These are phyloP conservation scores for Botrytis hyacinthi DNA, from an alignment of 2,329 filamentous ascomycete species.

Conservation along the genomic window DNA sequence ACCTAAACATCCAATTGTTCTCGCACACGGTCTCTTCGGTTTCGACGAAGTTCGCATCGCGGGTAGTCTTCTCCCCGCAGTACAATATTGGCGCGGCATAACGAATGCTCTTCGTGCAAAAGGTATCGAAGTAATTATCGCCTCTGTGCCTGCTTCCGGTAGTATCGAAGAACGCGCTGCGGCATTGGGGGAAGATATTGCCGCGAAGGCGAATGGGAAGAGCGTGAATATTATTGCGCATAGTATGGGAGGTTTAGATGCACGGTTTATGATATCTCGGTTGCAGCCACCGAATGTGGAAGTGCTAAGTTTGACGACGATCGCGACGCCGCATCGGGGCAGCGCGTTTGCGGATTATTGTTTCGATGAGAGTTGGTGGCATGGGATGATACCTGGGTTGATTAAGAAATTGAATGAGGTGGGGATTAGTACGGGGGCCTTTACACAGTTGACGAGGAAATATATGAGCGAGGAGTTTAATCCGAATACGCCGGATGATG, in stretches of 20 bases:
- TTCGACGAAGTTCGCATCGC: conserved; percentile 57
- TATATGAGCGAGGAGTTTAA: conserved; percentile 63
- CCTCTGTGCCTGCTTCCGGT: conserved; percentile 60
- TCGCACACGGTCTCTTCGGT: conserved; percentile 64
- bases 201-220: conserved; percentile 44
- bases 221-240: conserved; percentile 77
- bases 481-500: conserved; percentile 52
- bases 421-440: conserved; percentile 58
- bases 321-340: conserved; percentile 42
- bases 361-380: conserved; percentile 49
- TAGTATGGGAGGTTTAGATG: conserved; percentile 65
- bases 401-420: conserved; percentile 51
- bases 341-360: conserved; percentile 53
- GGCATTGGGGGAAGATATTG: conserved; percentile 55
- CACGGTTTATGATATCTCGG: conserved; percentile 62
- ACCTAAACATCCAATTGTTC: conserved; percentile 60
- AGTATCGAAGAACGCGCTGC: conserved; percentile 60
- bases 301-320: conserved; percentile 44
- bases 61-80: conserved; percentile 49
- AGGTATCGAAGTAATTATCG: conserved; percentile 55
- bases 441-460: conserved; percentile 56
- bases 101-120: conserved; percentile 54
- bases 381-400: conserved; percentile 51
- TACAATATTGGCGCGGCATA: conserved; percentile 66
- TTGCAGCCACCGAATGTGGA: conserved; percentile 47